Base-by-base conservation (phyloP, 805 yeast genomes). In the Candida nitratophila region DNA sequence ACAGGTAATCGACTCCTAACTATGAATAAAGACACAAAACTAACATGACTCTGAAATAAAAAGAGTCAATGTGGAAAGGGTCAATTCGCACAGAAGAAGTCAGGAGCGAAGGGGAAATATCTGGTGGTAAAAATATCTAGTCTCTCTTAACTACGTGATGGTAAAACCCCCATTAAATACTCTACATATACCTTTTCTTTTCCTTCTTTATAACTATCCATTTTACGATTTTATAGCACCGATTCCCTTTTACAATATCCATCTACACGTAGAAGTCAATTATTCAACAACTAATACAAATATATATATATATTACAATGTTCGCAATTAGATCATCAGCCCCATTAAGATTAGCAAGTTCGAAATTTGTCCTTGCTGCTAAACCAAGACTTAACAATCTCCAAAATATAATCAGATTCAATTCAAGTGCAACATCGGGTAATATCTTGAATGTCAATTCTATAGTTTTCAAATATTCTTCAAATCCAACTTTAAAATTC, bases 401-500 rank as follows among this genome's bases (percentile, higher is more conserved):
- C 12, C 4, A 9, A 12, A 15, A 8, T 11, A 16, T 32, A 6
- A 32, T 16, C 9, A 48, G 59, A 45, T 54, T 51, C 35, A 50
- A 49, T 37, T 56, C 60, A 21, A 19, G 26, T 34, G 42, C 45
- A 50, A 36, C 40, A 48, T 8, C 36, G 50, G 29, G 46, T 21
- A 63, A 63, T 51, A 54, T 53, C 39, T 45, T 66, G 30, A 65
- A 63, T 50, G 47, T 54, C 16, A 50, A 50, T n/a, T 59, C 70
- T 1, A 42, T 56, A 17, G 64, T 59, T 27, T 53, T 53, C 38
- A 60, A 47, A 15, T 58, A 51, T 43, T 63, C 70, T 8, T 57
- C 59, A 22, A 72, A 74, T 16, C 81, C 82, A 37, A 57, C 63
- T 46, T 73, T 81, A 48, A 80, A 76, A 66, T 90, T 77, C 74